phyloP scores from a whole-genome alignment of 441 rosid genomes.

The Aquilaria agallochum region DNA sequence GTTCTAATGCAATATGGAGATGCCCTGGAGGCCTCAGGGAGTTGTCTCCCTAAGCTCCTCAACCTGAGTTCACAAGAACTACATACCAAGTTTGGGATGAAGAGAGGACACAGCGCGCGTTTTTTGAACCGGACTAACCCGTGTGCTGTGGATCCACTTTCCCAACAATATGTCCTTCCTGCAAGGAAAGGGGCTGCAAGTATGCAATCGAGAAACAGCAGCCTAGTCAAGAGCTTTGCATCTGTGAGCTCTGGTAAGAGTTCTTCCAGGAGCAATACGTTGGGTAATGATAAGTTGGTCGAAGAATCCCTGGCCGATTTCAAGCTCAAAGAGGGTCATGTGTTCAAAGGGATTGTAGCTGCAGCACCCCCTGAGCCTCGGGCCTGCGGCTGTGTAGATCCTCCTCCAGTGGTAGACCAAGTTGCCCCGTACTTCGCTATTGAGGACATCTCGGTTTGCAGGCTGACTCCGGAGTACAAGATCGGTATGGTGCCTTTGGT shows the following conservation, averaged over 20 bases:
- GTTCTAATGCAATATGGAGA: constrained; percentile 55
- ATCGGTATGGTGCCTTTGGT: constrained; percentile 54
- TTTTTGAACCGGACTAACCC: constrained; percentile 39
- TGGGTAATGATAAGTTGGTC: constrained; percentile 26
- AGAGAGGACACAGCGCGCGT: constrained; percentile 60
- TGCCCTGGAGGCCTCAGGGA: constrained; percentile 53
- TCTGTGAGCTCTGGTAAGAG: constrained; percentile 30
- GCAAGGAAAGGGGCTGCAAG: constrained; percentile 18
- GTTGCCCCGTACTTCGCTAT: constrained; percentile 46
- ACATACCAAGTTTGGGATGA: constrained; percentile 47
- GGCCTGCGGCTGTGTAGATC: constrained; percentile 56
- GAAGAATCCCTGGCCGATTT: constrained; percentile 53
- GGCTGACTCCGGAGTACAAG: constrained; percentile 53
- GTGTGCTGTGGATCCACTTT: constrained; percentile 32
- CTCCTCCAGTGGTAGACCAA: constrained; percentile 43
- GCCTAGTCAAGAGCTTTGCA: constrained; percentile 27
- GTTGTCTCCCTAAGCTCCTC: constrained; percentile 50
- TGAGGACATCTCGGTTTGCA: constrained; percentile 49
- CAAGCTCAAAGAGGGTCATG: constrained; percentile 52
- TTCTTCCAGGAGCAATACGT: constrained; percentile 15
- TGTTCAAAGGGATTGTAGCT: constrained; percentile 65
- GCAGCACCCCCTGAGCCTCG: constrained; percentile 54
- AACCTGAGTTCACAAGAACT: constrained; percentile 32
- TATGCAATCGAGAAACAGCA: constrained; percentile 27
- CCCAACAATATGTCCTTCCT: constrained; percentile 18